Base-by-base conservation (phyloP, 768 basidiomycete species). In the Mycena leptocephala region DNA sequence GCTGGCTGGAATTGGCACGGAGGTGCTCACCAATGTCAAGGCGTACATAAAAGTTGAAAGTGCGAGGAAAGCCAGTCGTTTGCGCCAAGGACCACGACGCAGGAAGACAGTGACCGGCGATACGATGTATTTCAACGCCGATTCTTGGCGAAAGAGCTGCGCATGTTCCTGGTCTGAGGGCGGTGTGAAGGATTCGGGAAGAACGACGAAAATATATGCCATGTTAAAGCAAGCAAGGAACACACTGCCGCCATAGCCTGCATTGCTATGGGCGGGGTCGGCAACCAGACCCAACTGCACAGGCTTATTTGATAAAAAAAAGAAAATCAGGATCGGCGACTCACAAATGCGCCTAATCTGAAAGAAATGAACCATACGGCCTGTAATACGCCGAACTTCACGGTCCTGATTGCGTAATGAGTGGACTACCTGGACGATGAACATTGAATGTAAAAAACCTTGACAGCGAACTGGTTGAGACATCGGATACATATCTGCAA, bases 401-500 rank as follows among this genome's bases (percentile, higher is more conserved):
- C 37, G 10, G 39, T 72, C 55, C 71, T 70, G 43, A 9, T 16
- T 51, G 3, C 7, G 41, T 30, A 56, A 28, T 43, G 43, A 43
- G 43, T 16, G 43, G 43, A 18, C 43, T 6, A 9, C 9, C 43
- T 43, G 9, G 43, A 43, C 18, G 18, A 28, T 46, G 10, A 55
- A 35, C 26, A 2, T 30, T 13, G 24, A 5, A 61, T 0, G 20
- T 41, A 7, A 24, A 16, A 22, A 10, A 72, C 70, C 70, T 55
- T 35, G 63, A 72, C 10, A 72, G 22, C 6, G 51, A 20, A n/a
- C 39, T 26, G 16, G 30, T 28, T 24, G 71, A 65, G 6, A 65
- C 28, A 28, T 72, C 71, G 14, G 22, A 72, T 18, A 39, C 39
- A 20, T 72, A 72, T 65, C 71, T 72, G 43, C 9, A 43, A 9